Evolutionary conservation across 1,284 basidiomycete genomes (phyloP).

Genomic region (Ceraceosorus guamensis): DNA sequence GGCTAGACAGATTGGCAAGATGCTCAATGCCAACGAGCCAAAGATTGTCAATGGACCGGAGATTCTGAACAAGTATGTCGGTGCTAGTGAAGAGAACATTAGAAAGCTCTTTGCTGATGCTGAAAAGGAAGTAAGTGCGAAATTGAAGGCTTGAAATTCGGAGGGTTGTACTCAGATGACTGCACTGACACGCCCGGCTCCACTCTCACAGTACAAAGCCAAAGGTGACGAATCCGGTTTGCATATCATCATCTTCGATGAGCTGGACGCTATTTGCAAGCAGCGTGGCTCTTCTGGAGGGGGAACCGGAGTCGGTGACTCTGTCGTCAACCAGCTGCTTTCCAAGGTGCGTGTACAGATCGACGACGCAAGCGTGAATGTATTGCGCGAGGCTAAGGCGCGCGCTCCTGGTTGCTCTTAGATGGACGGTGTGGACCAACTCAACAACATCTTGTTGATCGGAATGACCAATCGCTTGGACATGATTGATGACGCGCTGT

Average conservation of each 20-base stretch:
- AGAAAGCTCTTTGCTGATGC: slow-evolving; percentile 95
- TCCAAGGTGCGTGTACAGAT: slow-evolving; percentile 58
- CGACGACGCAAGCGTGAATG: too few relatives aligned
- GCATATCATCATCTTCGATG: slow-evolving; percentile 99
- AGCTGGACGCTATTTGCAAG: slow-evolving; percentile 97
- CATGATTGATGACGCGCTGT: slow-evolving; percentile 97
- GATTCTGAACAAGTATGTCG: slow-evolving; percentile 94
- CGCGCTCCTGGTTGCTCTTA: background rate
- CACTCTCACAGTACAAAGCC: slow-evolving; percentile 66
- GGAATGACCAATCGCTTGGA: slow-evolving; percentile 99
- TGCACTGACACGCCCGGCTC: background rate
- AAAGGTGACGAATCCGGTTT: slow-evolving; percentile 97
- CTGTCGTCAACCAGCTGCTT: slow-evolving; percentile 94
- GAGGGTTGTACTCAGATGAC: too few relatives aligned
- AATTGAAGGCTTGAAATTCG: background rate
- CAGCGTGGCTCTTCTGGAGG: slow-evolving; percentile 62
- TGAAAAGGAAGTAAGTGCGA: slow-evolving; percentile 64
- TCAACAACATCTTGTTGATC: slow-evolving; percentile 99
- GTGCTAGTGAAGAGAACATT: slow-evolving; percentile 97
- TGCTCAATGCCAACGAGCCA: slow-evolving; percentile 95
- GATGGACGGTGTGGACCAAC: slow-evolving; percentile 99
- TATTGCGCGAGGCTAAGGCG: too few relatives aligned
- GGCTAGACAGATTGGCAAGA: slow-evolving; percentile 97
- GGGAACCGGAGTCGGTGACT: slow-evolving; percentile 97
- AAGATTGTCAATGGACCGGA: slow-evolving; percentile 99